Evolutionary conservation across 768 basidiomycete species (phyloP), one percentile per base, ranked within the genome.

Genomic region (Ramaria sp.): DNA sequence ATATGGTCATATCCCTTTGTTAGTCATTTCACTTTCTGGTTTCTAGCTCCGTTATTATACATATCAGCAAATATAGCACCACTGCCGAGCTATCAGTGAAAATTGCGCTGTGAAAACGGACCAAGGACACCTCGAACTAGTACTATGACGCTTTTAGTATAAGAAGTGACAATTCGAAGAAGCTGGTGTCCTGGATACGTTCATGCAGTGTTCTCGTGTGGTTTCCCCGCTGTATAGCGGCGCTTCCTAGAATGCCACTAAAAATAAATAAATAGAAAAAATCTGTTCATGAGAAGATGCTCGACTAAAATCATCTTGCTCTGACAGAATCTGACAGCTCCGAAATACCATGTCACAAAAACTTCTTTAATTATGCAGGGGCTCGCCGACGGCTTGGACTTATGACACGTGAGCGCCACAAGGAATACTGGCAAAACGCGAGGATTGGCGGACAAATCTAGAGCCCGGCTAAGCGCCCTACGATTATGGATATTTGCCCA

Each of bases 271-370:
- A 34, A 34, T n/a, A 34, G 32, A 8, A 8, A 13, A 13, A 9
- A 34, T 34, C 3, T 34, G 32, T 13, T 34, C 32, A 9, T 34
- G 3, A 8, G 32, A 34, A 8, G 2, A 27, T 47, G 44, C 5
- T 13, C 24, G 18, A 2, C 45, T 10, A n/a, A 24, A 32, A 44
- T 13, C 25, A 43, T 43, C 25, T 47, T 7, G 45, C n/a, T 47
- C 25, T 47, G 45, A 47, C 45, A 47, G 45, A 27, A 47, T 22
- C 13, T 47, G 45, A 47, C 45, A 47, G 45, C 45, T 47, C 42
- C 9, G 16, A 43, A 10, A 43, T 25, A 43, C 5, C 18, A 15
- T 25, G 42, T 5, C 20, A 43, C 18, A 16, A 18, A 10, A 18
- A 43, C 42, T 18, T 34, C 32, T 20, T 18, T 43, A 43, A 20